Evolutionary conservation across 352 stramenopile species (phyloP).

Genomic region (Ophiocytium majus): DNA sequence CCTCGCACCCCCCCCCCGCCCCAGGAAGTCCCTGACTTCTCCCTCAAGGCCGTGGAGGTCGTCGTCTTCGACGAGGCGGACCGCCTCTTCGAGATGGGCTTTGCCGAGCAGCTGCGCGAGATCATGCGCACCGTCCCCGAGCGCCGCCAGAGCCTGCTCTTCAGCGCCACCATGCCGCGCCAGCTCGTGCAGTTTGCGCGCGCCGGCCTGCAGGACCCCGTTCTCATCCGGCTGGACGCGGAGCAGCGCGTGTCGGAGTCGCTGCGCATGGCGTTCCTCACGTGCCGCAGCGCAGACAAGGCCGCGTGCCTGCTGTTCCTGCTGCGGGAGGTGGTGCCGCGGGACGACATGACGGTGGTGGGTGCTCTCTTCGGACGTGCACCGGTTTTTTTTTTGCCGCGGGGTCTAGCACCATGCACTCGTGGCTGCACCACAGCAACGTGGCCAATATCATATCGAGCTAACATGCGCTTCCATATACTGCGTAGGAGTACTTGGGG

Average conservation of each 20-base stretch:
- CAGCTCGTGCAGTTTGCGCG: slow-evolving; percentile 96
- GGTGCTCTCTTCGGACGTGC: no score
- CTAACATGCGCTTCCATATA: no score
- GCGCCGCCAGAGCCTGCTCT: slow-evolving; percentile 80
- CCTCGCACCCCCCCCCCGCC: background rate
- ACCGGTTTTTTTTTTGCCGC: no score
- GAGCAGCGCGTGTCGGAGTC: slow-evolving; percentile 97
- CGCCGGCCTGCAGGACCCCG: slow-evolving; percentile 90
- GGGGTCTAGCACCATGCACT: no score
- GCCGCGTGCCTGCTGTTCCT: slow-evolving; percentile 92
- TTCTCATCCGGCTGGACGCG: slow-evolving; percentile 94
- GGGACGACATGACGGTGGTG: slow-evolving; percentile 85
- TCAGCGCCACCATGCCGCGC: slow-evolving; percentile 94
- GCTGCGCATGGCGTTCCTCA: slow-evolving; percentile 91
- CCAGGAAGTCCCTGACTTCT: slow-evolving; percentile 84
- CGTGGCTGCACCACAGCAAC: no score
- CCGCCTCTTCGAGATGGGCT: slow-evolving; percentile 99
- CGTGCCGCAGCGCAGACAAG: slow-evolving; percentile 88
- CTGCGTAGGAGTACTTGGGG: no score
- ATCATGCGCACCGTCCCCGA: slow-evolving; percentile 55
- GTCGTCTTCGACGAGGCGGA: slow-evolving; percentile 98
- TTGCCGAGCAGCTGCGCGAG: slow-evolving; percentile 88
- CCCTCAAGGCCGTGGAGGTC: slow-evolving; percentile 79
- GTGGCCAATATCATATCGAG: no score
- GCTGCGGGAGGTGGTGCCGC: slow-evolving; percentile 85